Evolutionary conservation across 2,329 filamentous ascomycete species (phyloP).

Genomic region (Aureobasidium musti): DNA sequence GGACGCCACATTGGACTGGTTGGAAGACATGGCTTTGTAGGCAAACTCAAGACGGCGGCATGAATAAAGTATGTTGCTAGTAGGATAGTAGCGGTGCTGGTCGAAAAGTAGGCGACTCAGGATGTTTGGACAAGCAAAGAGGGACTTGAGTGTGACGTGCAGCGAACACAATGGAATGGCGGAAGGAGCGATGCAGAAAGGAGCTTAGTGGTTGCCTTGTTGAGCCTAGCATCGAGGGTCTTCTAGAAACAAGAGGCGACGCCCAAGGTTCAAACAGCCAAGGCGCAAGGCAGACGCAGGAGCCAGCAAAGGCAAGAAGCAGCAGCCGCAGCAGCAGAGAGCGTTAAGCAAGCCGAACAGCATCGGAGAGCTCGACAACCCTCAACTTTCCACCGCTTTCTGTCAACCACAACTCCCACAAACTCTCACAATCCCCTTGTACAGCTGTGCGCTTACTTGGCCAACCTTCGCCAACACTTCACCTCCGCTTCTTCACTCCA

Average conservation of each 20-base stretch:
- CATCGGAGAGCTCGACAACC: neutral
- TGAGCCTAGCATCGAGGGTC: conserved; percentile 10
- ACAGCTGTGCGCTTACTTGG: conserved; percentile 10
- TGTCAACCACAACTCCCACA: conserved; percentile 4
- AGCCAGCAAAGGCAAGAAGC: conserved; percentile 6
- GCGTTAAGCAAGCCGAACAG: conserved; percentile 13
- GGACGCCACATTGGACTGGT: conserved; percentile 1
- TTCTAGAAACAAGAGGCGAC: conserved; percentile 6
- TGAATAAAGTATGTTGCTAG: neutral
- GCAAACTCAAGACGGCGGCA: conserved; percentile 1
- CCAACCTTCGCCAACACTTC: neutral
- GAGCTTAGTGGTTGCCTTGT: neutral
- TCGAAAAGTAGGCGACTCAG: neutral
- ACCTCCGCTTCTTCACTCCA: neutral
- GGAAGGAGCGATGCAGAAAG: conserved; percentile 10
- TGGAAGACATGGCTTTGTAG: conserved; percentile 25
- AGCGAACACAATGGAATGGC: conserved; percentile 26
- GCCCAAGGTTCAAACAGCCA: neutral
- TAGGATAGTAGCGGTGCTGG: neutral
- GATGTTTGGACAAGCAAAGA: neutral
- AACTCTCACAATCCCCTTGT: neutral
- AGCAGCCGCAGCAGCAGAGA: neutral
- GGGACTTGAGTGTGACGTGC: conserved; percentile 18
- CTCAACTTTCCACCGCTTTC: conserved; percentile 5
- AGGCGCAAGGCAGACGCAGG: neutral